Evolutionary conservation across 768 basidiomycete genomes (phyloP).

Genomic region (Lactarius psammicola): DNA sequence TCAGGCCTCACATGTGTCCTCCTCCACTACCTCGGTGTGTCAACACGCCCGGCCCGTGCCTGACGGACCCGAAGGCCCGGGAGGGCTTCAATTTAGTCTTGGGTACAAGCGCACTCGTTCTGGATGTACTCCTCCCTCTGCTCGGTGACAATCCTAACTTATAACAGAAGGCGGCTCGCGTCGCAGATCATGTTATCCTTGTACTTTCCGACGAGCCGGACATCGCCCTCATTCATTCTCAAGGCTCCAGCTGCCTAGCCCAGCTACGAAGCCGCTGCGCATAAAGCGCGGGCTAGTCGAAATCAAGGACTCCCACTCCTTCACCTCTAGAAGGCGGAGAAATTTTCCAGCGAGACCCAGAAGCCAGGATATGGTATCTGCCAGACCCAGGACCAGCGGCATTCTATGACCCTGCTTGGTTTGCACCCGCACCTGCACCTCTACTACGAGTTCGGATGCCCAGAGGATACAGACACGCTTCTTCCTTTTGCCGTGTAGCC

Average conservation of each 20-base stretch:
- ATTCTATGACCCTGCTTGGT: too few species aligned
- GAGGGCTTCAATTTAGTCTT: neutral
- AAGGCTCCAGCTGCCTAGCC: too few species aligned
- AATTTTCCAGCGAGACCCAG: too few species aligned
- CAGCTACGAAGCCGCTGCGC: neutral
- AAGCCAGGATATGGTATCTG: too few species aligned
- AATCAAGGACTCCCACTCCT: too few species aligned
- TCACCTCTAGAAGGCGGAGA: too few species aligned
- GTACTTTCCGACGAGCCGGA: neutral
- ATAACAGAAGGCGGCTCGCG: neutral
- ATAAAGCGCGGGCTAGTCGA: too few species aligned
- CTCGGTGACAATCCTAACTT: neutral
- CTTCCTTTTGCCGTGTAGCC: conserved; percentile 26
- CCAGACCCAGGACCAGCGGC: too few species aligned
- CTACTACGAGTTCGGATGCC: neutral
- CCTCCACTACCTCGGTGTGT: neutral
- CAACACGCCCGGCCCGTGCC: too few species aligned
- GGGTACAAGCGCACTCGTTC: neutral
- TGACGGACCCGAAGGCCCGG: neutral
- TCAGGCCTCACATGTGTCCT: neutral
- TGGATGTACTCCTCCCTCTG: neutral
- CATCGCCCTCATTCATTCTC: neutral
- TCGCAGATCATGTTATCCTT: neutral
- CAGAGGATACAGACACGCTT: conserved; percentile 26
- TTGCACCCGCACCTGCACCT: too few species aligned